Evolutionary conservation across 2,329 filamentous ascomycete genomes (phyloP).

Genomic region (Waltergamsia citrina): DNA sequence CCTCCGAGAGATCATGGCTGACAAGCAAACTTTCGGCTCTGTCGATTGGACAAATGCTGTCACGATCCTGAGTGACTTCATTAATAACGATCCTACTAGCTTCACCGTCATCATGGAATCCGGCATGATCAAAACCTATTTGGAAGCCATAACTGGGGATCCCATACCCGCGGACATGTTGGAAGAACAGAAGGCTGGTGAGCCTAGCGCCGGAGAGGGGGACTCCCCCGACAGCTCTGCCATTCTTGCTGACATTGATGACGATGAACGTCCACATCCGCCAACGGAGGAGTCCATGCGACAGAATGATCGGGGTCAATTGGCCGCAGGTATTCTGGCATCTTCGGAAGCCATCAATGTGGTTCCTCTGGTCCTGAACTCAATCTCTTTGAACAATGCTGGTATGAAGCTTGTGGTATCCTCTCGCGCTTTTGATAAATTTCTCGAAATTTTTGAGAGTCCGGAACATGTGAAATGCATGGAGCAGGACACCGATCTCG

Average conservation of each 20-base stretch:
- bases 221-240: slow-evolving; percentile 25
- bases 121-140: slow-evolving; percentile 75
- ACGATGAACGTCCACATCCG: slow-evolving; percentile 38
- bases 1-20: slow-evolving; percentile 71
- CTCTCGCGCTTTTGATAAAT: slow-evolving; percentile 74
- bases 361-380: slow-evolving; percentile 80
- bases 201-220: slow-evolving; percentile 21
- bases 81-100: slow-evolving; percentile 97
- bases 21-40: slow-evolving; percentile 74
- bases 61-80: slow-evolving; percentile 87
- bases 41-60: slow-evolving; percentile 94
- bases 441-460: slow-evolving; percentile 95
- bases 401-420: slow-evolving; percentile 82
- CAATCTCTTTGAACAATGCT: slow-evolving; percentile 82
- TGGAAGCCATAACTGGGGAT: slow-evolving; percentile 65
- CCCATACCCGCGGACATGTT: slow-evolving; percentile 8
- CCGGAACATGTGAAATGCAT: slow-evolving; percentile 79
- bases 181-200: slow-evolving; percentile 15
- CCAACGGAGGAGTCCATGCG: slow-evolving; percentile 40
- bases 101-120: slow-evolving; percentile 94
- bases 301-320: slow-evolving; percentile 27
- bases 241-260: slow-evolving; percentile 23
- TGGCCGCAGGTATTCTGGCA: slow-evolving; percentile 71
- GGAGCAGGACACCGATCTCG: slow-evolving; percentile 59
- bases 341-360: slow-evolving; percentile 80